These are phyloP conservation scores for Phialophora verrucosa DNA, from an alignment of 2,329 filamentous ascomycete species.

Conservation along the genomic window DNA sequence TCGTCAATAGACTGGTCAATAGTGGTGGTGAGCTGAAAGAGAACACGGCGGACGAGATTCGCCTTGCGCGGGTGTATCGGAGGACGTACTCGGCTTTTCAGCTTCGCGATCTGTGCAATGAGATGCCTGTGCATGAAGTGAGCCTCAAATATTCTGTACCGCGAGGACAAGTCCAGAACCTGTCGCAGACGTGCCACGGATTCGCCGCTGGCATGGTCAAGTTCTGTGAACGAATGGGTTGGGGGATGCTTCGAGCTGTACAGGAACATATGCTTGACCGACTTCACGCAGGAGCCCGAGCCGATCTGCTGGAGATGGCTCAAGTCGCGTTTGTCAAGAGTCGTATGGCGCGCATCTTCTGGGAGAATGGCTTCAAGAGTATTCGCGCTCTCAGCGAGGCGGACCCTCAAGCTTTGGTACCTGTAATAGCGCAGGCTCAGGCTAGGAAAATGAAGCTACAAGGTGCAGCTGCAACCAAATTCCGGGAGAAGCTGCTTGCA, in stretches of 20 bases:
- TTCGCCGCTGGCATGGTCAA: slow-evolving; percentile 81
- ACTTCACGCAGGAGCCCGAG: slow-evolving; percentile 71
- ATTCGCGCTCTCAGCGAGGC: slow-evolving; percentile 72
- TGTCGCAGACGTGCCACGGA: slow-evolving; percentile 76
- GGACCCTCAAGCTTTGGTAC: slow-evolving; percentile 69
- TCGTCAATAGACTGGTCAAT: slow-evolving; percentile 70
- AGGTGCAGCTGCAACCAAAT: slow-evolving; percentile 63
- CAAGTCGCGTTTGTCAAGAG: slow-evolving; percentile 78
- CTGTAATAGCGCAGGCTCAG: slow-evolving; percentile 69
- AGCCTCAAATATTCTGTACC: slow-evolving; percentile 73
- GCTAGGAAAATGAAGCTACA: slow-evolving; percentile 56
- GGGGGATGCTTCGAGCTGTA: slow-evolving; percentile 69
- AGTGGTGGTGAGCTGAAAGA: slow-evolving; percentile 68
- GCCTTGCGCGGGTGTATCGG: slow-evolving; percentile 67
- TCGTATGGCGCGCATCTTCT: slow-evolving; percentile 73
- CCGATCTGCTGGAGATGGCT: slow-evolving; percentile 72
- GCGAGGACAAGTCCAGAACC: slow-evolving; percentile 71
- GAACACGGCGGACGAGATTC: slow-evolving; percentile 64
- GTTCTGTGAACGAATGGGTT: slow-evolving; percentile 73
- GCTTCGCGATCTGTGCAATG: slow-evolving; percentile 78
- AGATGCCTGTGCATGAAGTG: slow-evolving; percentile 72
- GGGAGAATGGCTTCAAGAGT: slow-evolving; percentile 76
- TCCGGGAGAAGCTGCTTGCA: slow-evolving; percentile 66
- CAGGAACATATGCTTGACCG: slow-evolving; percentile 78
- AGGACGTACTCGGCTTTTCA: slow-evolving; percentile 78